These are phyloP conservation scores for Botrytis pseudocinerea DNA, from an alignment of 2,329 filamentous ascomycete species.

Conservation along the genomic window DNA sequence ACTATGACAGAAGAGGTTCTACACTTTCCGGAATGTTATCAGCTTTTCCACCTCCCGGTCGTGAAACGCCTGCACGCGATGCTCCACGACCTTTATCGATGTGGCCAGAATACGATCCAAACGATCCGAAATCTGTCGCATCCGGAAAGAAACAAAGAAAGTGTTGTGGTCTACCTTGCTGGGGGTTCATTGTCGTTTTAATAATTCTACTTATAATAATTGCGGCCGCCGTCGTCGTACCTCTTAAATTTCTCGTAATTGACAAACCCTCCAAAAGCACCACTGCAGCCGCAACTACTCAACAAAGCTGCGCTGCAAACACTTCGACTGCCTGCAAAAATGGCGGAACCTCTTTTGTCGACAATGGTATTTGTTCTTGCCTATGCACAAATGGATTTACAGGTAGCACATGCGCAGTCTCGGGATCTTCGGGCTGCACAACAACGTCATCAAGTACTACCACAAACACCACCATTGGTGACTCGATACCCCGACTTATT, in stretches of 20 bases:
- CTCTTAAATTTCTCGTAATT: slow-evolving; percentile 65
- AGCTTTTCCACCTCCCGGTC: slow-evolving; percentile 62
- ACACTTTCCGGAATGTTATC: slow-evolving; percentile 61
- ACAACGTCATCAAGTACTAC: slow-evolving; percentile 47
- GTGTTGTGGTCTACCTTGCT: slow-evolving; percentile 82
- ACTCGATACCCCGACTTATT: slow-evolving; percentile 74
- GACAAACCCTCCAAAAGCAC: slow-evolving; percentile 46
- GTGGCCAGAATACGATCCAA: slow-evolving; percentile 42
- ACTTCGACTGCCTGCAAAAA: slow-evolving; percentile 66
- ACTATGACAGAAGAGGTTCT: slow-evolving; percentile 35
- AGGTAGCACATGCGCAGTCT: slow-evolving; percentile 56
- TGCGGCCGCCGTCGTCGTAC: slow-evolving; percentile 79
- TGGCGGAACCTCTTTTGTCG: slow-evolving; percentile 74
- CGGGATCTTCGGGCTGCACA: slow-evolving; percentile 56
- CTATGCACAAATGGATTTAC: slow-evolving; percentile 89
- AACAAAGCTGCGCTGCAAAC: slow-evolving; percentile 55
- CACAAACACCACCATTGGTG: slow-evolving; percentile 76
- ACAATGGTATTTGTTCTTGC: slow-evolving; percentile 72
- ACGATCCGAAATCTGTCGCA: slow-evolving; percentile 13
- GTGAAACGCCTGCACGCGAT: slow-evolving; percentile 45
- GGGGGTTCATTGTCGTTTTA: slow-evolving; percentile 68
- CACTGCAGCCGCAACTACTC: slow-evolving; percentile 21
- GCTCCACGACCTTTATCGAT: slow-evolving; percentile 42
- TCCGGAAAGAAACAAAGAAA: slow-evolving; percentile 48
- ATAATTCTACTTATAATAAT: slow-evolving; percentile 71